phyloP scores from a whole-genome alignment of 768 basidiomycete genomes.

The Calvatia gigantea region DNA sequence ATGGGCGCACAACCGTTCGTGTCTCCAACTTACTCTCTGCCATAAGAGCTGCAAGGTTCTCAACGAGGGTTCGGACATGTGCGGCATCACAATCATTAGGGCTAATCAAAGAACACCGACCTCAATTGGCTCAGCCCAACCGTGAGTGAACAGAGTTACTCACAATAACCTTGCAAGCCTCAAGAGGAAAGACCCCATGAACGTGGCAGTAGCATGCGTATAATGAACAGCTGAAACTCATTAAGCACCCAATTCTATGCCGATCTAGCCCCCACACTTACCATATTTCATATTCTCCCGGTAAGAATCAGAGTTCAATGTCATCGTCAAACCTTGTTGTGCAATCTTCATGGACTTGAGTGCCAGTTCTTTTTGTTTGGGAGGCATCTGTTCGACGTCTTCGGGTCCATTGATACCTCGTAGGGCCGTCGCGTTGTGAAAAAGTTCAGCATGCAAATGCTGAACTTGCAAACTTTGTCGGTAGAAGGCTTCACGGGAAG shows the following conservation, averaged over 20 bases:
- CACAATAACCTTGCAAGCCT: slow-evolving; percentile 86
- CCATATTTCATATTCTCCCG: slow-evolving; percentile 92
- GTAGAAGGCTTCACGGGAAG: slow-evolving; percentile 68
- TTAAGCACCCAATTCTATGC: slow-evolving; percentile 7
- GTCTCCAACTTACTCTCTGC: slow-evolving; percentile 59
- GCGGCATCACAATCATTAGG: slow-evolving; percentile 79
- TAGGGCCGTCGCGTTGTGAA: slow-evolving; percentile 80
- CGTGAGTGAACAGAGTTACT: slow-evolving; percentile 23
- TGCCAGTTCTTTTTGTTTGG: slow-evolving; percentile 74
- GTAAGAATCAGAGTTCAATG: slow-evolving; percentile 79
- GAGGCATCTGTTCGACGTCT: slow-evolving; percentile 82
- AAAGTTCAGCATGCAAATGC: slow-evolving; percentile 80
- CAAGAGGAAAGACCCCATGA: slow-evolving; percentile 86
- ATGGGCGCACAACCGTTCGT: neutral
- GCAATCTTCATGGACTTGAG: slow-evolving; percentile 83
- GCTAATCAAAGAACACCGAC: slow-evolving; percentile 34
- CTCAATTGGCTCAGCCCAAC: neutral
- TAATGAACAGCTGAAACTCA: slow-evolving; percentile 70
- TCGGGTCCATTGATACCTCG: slow-evolving; percentile 82
- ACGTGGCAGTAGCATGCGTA: slow-evolving; percentile 91
- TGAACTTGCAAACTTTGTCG: slow-evolving; percentile 86
- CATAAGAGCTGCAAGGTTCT: slow-evolving; percentile 72
- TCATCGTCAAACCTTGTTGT: slow-evolving; percentile 76
- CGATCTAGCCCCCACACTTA: slow-evolving; percentile 27
- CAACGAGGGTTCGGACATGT: slow-evolving; percentile 74